Evolutionary conservation across 2,329 filamentous ascomycete genomes (phyloP), one percentile per base, ranked within the genome.

Genomic region (Camillea tinctor): DNA sequence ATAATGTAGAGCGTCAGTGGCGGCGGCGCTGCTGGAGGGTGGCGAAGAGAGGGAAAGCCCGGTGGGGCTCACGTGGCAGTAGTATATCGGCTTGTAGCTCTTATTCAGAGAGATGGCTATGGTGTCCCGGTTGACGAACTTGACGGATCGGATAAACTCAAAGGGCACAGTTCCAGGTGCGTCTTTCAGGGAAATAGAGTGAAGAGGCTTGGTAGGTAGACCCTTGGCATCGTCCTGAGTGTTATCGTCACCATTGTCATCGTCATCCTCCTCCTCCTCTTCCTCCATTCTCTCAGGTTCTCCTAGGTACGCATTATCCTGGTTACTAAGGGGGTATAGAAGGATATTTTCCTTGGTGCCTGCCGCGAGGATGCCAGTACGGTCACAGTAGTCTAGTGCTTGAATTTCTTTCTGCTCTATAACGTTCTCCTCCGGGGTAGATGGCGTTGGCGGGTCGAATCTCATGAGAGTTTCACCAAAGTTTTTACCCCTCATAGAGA

Each of bases 81-180:
- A 80, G 4, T 78, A 77, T 13, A 85, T 71, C 5, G 81, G 79
- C 22, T 78, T 67, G 2, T 69, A 63, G 57, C 73, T 76, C 2
- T 76, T 76, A 4, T 77, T 78, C 8, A 84, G 57, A 1, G 77
- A 80, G 6, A 83, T 74, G 0, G 78, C 82, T 9, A 85, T 59
- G 2, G 74, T 73, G 13, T 80, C 76, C 15, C 73, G 71, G 21
- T 74, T 75, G 69, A 84, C 75, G 71, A 81, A 84, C 59, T 78
- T 83, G 51, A 77, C 71, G 40, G 72, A 68, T 30, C 73, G 69
- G 13, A 75, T 66, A 50, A 68, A 63, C 58, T 68, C 63, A 63
- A 75, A 63, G 63, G 64, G 52, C 59, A 67, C 26, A 0, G 57
- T 61, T 4, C 50, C 59, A 2, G 55, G 56, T 17, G 64, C 36